A percentile compares a stretch with the other conserved stretches of the same genome.
Evolutionary conservation across 768 basidiomycete species (phyloP).

Genomic region (Leucocoprinus sp.): DNA sequence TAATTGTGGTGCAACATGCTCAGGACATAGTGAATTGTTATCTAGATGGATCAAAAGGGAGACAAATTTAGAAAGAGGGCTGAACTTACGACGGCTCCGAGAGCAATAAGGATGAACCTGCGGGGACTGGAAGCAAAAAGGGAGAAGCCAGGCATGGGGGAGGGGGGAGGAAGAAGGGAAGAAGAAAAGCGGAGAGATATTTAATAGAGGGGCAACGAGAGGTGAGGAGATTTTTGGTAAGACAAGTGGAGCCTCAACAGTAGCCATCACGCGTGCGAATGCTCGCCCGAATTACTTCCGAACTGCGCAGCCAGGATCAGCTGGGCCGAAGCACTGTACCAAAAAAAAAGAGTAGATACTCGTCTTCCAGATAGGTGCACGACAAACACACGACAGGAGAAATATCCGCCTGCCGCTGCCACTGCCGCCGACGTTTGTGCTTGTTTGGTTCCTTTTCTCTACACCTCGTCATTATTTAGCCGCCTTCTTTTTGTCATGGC

Average conservation of each 20-base stretch:
- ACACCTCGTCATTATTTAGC: conserved; percentile 20
- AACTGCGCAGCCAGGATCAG: too few relatives aligned
- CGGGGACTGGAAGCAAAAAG: conserved; percentile 31
- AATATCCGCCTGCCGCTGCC: background rate
- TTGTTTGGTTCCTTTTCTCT: conserved; percentile 30
- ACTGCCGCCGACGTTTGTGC: conserved; percentile 16
- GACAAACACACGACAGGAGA: too few relatives aligned
- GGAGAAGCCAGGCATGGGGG: conserved; percentile 16
- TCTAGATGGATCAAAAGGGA: conserved; percentile 23
- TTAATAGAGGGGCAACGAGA: conserved; percentile 6
- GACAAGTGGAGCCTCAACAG: conserved; percentile 11
- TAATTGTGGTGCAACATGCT: conserved; percentile 43
- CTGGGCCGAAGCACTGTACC: too few relatives aligned
- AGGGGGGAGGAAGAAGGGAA: conserved; percentile 7
- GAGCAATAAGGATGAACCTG: conserved; percentile 44
- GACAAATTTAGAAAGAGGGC: background rate
- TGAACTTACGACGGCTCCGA: conserved; percentile 38
- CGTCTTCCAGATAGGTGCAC: too few relatives aligned
- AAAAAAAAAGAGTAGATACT: too few relatives aligned
- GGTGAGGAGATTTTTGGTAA: conserved; percentile 11
- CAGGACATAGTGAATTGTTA: conserved; percentile 49
- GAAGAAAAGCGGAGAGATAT: conserved; percentile 10
- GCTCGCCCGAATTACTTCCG: too few relatives aligned
- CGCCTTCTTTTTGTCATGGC: conserved; percentile 28
- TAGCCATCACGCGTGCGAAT: conserved; percentile 10